These are phyloP conservation scores for Tothia fuscella DNA, from an alignment of 2,329 filamentous ascomycete genomes.

Conservation along the genomic window DNA sequence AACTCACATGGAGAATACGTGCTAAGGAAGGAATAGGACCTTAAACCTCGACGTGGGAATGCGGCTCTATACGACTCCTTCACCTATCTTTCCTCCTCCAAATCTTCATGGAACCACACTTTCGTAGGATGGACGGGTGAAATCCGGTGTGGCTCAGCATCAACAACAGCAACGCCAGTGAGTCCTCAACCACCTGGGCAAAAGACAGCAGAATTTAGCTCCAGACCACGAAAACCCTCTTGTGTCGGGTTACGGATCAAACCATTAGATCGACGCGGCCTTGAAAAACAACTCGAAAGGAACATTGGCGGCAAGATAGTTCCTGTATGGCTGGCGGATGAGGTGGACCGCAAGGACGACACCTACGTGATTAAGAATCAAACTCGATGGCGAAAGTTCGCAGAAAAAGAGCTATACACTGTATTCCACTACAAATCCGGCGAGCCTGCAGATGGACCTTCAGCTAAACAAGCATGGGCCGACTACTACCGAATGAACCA, in stretches of 20 bases:
- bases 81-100: constrained; percentile 70
- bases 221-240: too few relatives aligned
- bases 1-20: neutral
- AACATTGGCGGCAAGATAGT: constrained; percentile 67
- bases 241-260: constrained; percentile 56
- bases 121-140: constrained; percentile 94
- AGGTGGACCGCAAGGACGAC: constrained; percentile 46
- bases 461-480: constrained; percentile 72
- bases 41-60: constrained; percentile 69
- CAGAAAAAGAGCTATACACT: constrained; percentile 83
- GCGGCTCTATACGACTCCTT: constrained; percentile 91
- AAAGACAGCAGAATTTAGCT: too few relatives aligned
- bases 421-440: constrained; percentile 95
- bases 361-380: constrained; percentile 59
- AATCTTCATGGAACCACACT: constrained; percentile 80
- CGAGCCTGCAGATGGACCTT: constrained; percentile 73
- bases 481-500: constrained; percentile 92
- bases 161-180: constrained; percentile 65
- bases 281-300: constrained; percentile 63
- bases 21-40: constrained; percentile 40
- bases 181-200: constrained; percentile 41
- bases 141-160: constrained; percentile 26
- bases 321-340: constrained; percentile 81
- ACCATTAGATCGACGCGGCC: constrained; percentile 47
- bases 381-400: constrained; percentile 75